phyloP scores from a whole-genome alignment of 2,329 filamentous ascomycete species.

The Thielaviopsis ethacetica region DNA sequence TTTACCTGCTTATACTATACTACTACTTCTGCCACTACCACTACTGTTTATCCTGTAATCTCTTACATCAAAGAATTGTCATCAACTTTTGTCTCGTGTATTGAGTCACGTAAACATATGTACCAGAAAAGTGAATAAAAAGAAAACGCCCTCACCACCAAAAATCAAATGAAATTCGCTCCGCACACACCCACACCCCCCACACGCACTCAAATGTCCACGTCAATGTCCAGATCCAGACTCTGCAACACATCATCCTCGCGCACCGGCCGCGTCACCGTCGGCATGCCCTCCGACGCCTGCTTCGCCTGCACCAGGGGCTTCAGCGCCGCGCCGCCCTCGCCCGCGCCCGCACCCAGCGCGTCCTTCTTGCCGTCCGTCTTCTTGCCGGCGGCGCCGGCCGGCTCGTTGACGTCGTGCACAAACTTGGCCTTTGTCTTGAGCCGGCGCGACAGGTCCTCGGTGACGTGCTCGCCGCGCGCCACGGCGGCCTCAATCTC shows the following conservation, averaged over 20 bases:
- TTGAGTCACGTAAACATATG: background rate
- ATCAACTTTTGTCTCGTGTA: background rate
- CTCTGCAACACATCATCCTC: conserved; percentile 87
- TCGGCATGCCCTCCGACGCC: conserved; percentile 30
- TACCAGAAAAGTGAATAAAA: background rate
- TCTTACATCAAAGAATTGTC: too few relatives aligned
- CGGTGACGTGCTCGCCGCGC: conserved; percentile 43
- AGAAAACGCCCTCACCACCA: background rate
- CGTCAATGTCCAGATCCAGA: conserved; percentile 80
- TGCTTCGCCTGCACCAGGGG: conserved; percentile 19
- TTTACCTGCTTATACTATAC: too few relatives aligned
- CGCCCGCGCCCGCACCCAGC: conserved; percentile 14
- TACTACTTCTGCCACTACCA: too few relatives aligned
- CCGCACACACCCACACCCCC: background rate
- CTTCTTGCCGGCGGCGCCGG: background rate
- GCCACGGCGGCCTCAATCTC: conserved; percentile 44
- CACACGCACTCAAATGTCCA: conserved; percentile 32
- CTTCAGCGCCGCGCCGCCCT: background rate
- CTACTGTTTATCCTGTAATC: too few relatives aligned
- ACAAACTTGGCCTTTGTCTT: conserved; percentile 52
- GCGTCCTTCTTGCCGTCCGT: background rate
- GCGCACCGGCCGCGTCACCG: conserved; percentile 63
- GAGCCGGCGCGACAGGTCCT: conserved; percentile 44
- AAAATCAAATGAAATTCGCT: background rate
- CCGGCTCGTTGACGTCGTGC: conserved; percentile 39